Base-by-base conservation (phyloP, 805 yeast species). In the Brettanomyces sp. region DNA sequence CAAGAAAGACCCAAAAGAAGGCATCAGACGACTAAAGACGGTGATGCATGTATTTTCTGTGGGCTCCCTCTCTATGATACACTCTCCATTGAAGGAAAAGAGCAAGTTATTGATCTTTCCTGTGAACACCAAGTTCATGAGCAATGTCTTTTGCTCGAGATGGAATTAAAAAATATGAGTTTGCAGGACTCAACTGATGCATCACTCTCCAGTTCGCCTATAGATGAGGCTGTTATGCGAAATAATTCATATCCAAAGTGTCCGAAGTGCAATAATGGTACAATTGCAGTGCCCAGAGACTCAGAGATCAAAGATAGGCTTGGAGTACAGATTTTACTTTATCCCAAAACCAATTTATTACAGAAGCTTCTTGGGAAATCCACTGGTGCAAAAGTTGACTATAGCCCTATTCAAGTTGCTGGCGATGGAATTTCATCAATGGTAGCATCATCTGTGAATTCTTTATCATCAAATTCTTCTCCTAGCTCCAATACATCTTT, bases 71-170 rank as follows among this genome's bases (percentile, higher is more conserved):
- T 79, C 4, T 66, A 68, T 14, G 67, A 70, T 28, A 73, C 72
- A 42, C 52, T 59, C 11, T 62, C 74, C 25, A 59, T 59, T 18
- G 65, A 70, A 9, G 81, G 72, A 6, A 44, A 50, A 7, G 69
- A 65, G 46, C 67, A 64, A 40, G 58, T 77, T 2, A 59, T 80
- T 12, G 72, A 70, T 46, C 62, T 80, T 32, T 59, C 58, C 36
- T 81, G 88, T 60, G 74, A 72, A 1, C 85, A 80, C 56, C 59
- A 65, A 39, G 65, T 72, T 36, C 88, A 81, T 56, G 80, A 77
- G 44, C 77, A 78, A 46, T 81, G 88, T 56, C 65, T 79, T 13
- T 47, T 62, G 3, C 56, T 77, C 6, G 66, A 66, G 22, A 56
- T 71, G 55, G 69, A 63, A 39, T 35, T 35, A n/a, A 35, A 42